Evolutionary conservation across 1,284 basidiomycete genomes (phyloP), one percentile per base, ranked within the genome.

Genomic region (Papiliotrema nemorosa): DNA sequence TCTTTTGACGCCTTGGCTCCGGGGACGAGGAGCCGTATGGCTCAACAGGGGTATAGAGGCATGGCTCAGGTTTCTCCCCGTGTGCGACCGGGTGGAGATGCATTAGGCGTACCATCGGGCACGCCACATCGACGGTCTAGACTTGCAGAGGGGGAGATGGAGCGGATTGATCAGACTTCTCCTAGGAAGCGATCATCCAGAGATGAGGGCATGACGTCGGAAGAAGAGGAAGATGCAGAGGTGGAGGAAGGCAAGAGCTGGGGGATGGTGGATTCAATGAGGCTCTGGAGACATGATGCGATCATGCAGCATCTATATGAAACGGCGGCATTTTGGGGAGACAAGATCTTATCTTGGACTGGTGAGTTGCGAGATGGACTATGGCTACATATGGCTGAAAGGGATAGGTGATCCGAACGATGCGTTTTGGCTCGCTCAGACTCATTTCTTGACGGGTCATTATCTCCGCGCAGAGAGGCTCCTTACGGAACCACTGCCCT

Each of bases 361-460:
- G 87, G 92, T 94, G 68, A 73, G 89, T 82, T 38, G 3, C 49
- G 14, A 21, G 12, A 22, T 49, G n/a, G n/a, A n/a, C n/a, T n/a
- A n/a, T n/a, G n/a, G n/a, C n/a, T n/a, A n/a, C 26, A 22, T 14
- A 42, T 25, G 6, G 14, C 52, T 9, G 55, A 9, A n/a, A 35
- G 14, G 10, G 29, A 31, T 34, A 92, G 91, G 85, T 58, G 89
- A 96, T 62, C 84, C 89, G 27, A 93, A 94, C 71, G 96, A 99
- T 74, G 96, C 92, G 9, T 98, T 97, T 74, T 97, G 94, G 91
- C 83, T 99, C 16, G 94, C 96, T 1, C 94, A 98, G 71, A 90
- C 89, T 0, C 92, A 92, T 76, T 99, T 97, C 71, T 84, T 92
- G 75, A 92, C 88, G 4, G 87, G 93, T 60, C 90, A 97, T 59